phyloP scores from a whole-genome alignment of 257 asterid genomes.

The Fraxinus quadrangulata region DNA sequence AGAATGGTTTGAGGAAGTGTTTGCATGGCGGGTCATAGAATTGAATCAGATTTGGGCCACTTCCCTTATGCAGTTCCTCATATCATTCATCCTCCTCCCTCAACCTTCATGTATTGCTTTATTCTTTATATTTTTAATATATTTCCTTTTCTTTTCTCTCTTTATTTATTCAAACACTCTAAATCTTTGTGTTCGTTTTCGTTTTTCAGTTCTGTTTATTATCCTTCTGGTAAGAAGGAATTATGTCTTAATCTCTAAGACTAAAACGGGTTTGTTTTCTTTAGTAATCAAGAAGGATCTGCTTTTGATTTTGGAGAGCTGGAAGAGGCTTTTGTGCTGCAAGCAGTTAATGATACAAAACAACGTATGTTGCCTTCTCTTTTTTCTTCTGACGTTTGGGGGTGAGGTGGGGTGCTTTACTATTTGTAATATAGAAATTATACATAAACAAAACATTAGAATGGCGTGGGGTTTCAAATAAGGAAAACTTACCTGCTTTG shows the following conservation, averaged over 20 bases:
- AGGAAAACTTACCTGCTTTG: no score
- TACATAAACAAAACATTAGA: slow-evolving; percentile 53
- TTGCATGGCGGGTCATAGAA: slow-evolving; percentile 85
- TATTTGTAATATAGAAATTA: slow-evolving; percentile 61
- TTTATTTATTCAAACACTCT: background rate
- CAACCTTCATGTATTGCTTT: slow-evolving; percentile 54
- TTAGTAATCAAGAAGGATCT: slow-evolving; percentile 64
- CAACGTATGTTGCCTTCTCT: slow-evolving; percentile 52
- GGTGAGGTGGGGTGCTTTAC: slow-evolving; percentile 28
- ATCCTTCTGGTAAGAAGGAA: no score
- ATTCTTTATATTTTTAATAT: no score
- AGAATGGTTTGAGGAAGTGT: slow-evolving; percentile 45
- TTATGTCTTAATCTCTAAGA: slow-evolving; percentile 3
- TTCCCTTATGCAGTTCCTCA: slow-evolving; percentile 59
- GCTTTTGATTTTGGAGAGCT: slow-evolving; percentile 87
- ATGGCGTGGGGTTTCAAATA: slow-evolving; percentile 74
- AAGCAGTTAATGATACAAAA: slow-evolving; percentile 65
- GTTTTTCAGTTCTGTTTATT: no score
- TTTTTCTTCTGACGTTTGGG: slow-evolving; percentile 45
- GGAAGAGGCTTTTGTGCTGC: slow-evolving; percentile 81
- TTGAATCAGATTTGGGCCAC: slow-evolving; percentile 56
- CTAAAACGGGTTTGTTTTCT: slow-evolving; percentile 26
- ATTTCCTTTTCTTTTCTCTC: no score
- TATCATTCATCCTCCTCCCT: slow-evolving; percentile 50
- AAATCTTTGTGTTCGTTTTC: background rate